Conservation (phyloP, 495 filamentous ascomycete genomes). For the Neurospora sp. region DNA sequence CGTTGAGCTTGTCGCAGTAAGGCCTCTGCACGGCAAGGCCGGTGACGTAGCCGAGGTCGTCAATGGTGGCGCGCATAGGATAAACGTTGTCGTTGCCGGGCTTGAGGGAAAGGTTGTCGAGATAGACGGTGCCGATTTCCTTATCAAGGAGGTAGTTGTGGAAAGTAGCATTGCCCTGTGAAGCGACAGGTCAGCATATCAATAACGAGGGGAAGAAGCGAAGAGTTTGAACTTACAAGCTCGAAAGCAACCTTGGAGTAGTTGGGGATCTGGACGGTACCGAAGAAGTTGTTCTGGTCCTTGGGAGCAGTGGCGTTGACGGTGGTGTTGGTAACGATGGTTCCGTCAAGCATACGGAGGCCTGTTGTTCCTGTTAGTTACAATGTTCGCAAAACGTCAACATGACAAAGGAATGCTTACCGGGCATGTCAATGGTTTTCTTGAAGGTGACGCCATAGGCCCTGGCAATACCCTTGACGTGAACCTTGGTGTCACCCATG, state of each 20-base stretch:
- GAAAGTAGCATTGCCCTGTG: conserved; percentile 56
- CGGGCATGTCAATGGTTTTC: conserved; percentile 31
- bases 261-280: conserved; percentile 58
- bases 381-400: neutral
- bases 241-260: conserved; percentile 52
- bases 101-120: conserved; percentile 47
- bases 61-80: conserved; percentile 42
- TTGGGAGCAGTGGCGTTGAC: conserved; percentile 30
- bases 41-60: conserved; percentile 16
- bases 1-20: conserved; percentile 34
- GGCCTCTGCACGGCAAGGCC: conserved; percentile 11
- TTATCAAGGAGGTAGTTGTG: conserved; percentile 42
- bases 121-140: conserved; percentile 42
- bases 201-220: neutral
- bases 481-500: conserved; percentile 28
- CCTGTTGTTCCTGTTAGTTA: conserved; percentile 16
- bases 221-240: conserved; percentile 37
- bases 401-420: conserved; percentile 3
- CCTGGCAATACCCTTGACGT: conserved; percentile 27
- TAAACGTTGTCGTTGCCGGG: conserved; percentile 50
- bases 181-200: conserved; percentile 10
- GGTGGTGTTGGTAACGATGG: conserved; percentile 42
- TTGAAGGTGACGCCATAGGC: conserved; percentile 30
- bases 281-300: conserved; percentile 53
- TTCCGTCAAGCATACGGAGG: conserved; percentile 44